phyloP scores from a whole-genome alignment of 2,329 filamentous ascomycete genomes.

The Hypoxylon sp. region DNA sequence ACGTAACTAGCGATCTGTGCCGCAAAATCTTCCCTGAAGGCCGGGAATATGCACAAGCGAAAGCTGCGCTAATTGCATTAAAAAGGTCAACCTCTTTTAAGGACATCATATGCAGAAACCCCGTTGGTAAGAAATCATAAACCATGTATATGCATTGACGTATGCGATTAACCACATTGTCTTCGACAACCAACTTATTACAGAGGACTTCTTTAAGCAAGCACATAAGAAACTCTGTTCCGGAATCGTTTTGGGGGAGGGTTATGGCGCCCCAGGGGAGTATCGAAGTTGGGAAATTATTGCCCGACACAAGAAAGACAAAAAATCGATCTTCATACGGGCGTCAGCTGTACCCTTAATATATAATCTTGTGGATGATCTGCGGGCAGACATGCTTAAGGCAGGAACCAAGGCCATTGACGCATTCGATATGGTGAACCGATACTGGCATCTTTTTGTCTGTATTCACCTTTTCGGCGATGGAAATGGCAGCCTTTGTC shows the following conservation, averaged over 20 bases:
- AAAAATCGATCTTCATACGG: conserved; percentile 44
- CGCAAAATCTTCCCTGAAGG: conserved; percentile 20
- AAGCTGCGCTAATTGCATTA: conserved; percentile 21
- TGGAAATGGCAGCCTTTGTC: conserved; percentile 57
- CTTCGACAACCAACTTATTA: conserved; percentile 20
- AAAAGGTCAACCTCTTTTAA: conserved; percentile 4
- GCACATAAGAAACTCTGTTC: conserved; percentile 33
- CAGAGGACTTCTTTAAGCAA: conserved; percentile 34
- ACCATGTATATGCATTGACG: conserved; percentile 38
- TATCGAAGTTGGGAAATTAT: conserved; percentile 49
- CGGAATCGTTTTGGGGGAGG: conserved; percentile 51
- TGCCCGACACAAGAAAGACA: conserved; percentile 29
- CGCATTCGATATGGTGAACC: conserved; percentile 49
- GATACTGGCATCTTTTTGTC: conserved; percentile 54
- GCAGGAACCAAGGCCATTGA: conserved; percentile 36
- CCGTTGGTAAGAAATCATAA: conserved; percentile 43
- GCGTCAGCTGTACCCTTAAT: conserved; percentile 37
- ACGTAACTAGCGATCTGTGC: conserved; percentile 36
- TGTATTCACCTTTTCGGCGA: conserved; percentile 59
- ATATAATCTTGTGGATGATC: conserved; percentile 50
- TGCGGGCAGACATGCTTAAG: conserved; percentile 46
- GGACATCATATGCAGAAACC: conserved; percentile 23
- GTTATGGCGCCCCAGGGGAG: conserved; percentile 55
- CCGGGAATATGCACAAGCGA: conserved; percentile 30
- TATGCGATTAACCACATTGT: conserved; percentile 40